Percentiles rank a stretch among this genome's conserved stretches.
phyloP scores from a whole-genome alignment of 495 filamentous ascomycete species.

The Hypoxylon fragiforme region DNA sequence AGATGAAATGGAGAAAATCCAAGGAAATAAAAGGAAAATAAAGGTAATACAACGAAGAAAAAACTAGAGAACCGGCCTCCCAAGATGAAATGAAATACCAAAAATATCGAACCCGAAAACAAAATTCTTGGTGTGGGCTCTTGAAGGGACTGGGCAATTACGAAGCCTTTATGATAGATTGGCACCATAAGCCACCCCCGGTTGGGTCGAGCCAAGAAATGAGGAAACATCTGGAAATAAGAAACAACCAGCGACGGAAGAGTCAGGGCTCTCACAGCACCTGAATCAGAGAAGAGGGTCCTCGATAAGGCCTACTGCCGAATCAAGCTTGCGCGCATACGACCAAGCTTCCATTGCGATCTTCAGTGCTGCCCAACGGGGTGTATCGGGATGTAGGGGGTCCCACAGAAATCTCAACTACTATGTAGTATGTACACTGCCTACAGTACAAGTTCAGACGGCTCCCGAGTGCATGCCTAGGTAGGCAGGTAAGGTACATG shows the following conservation, averaged over 20 bases:
- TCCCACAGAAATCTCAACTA: conserved; percentile 20
- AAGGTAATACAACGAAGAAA: conserved; percentile 13
- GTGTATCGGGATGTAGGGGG: conserved; percentile 6
- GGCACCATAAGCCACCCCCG: conserved; percentile 17
- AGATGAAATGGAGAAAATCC: conserved; percentile 6
- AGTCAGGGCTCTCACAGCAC: conserved; percentile 10
- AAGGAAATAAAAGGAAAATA: conserved; percentile 18
- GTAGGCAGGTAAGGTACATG: neutral
- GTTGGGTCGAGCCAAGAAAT: conserved; percentile 29
- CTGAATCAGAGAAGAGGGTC: conserved; percentile 29
- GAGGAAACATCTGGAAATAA: conserved; percentile 25
- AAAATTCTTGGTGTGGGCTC: conserved; percentile 17
- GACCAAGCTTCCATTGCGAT: conserved; percentile 34
- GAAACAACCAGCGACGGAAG: conserved; percentile 28
- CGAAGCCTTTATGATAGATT: conserved; percentile 30
- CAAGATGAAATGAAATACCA: conserved; percentile 29
- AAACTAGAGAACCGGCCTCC: conserved; percentile 32
- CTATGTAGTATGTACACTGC: too few relatives aligned
- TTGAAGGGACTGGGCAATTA: conserved; percentile 23
- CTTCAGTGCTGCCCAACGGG: conserved; percentile 30
- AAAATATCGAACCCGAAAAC: conserved; percentile 19
- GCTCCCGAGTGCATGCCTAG: neutral
- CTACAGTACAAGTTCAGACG: conserved; percentile 7
- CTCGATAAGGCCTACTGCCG: conserved; percentile 13
- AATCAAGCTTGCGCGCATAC: conserved; percentile 10